A percentile compares a stretch with the other conserved stretches of the same genome.
Evolutionary conservation across 345 rosid genomes (phyloP).

Genomic region (Moringa oleifera): DNA sequence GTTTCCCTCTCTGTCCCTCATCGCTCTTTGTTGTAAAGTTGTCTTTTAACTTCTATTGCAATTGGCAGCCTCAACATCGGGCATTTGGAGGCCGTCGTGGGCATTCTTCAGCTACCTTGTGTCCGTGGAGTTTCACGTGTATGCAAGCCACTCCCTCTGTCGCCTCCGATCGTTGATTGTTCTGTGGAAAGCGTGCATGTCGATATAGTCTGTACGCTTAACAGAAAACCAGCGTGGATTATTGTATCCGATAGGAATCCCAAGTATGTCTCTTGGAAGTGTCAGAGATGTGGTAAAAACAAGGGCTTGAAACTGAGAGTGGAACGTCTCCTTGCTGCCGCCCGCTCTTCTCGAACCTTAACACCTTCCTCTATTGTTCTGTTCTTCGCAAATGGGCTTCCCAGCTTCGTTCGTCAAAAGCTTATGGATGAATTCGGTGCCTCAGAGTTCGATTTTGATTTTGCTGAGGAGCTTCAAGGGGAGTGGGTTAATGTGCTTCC

Average conservation of each 20-base stretch:
- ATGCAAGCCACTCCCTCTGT: conserved; percentile 54
- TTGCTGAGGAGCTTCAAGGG: conserved; percentile 42
- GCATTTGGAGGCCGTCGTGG: conserved; percentile 68
- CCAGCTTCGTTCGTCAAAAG: conserved; percentile 23
- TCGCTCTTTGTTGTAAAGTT: not conserved
- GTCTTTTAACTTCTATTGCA: not conserved
- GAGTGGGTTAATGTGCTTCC: conserved; percentile 64
- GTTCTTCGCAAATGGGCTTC: conserved; percentile 66
- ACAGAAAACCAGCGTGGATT: conserved; percentile 67
- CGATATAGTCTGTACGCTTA: conserved; percentile 62
- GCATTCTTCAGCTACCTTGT: conserved; percentile 50
- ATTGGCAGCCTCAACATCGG: conserved; percentile 66
- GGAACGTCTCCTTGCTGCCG: conserved; percentile 43
- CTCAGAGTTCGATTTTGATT: conserved; percentile 31
- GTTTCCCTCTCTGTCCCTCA: conserved; percentile 20
- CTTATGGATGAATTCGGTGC: conserved; percentile 51
- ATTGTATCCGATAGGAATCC: conserved; percentile 88
- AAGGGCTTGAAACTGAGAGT: conserved; percentile 60
- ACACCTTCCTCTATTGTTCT: conserved; percentile 59
- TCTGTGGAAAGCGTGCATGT: conserved; percentile 40
- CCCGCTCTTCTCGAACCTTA: conserved; percentile 31
- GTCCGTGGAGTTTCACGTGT: conserved; percentile 73
- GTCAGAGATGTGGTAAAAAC: conserved; percentile 17
- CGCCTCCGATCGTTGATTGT: no score
- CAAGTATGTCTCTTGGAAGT: conserved; percentile 60